These are phyloP conservation scores for Salix koriyanagi DNA, from an alignment of 345 rosid species.

Conservation along the genomic window DNA sequence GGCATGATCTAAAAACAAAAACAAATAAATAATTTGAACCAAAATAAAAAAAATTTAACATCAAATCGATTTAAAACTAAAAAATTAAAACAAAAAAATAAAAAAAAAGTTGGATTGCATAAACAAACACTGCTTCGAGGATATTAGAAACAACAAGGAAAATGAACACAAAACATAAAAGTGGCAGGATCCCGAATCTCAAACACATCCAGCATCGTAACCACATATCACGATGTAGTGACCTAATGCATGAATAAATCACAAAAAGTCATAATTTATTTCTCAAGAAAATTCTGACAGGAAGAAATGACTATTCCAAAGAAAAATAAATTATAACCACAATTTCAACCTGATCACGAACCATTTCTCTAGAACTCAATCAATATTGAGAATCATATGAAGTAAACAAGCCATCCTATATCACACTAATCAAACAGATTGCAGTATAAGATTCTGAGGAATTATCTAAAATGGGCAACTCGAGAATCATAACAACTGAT, in stretches of 20 bases:
- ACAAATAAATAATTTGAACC: too few species aligned
- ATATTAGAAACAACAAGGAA: not conserved
- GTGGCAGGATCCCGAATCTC: slow-evolving; percentile 98
- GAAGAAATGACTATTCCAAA: not conserved
- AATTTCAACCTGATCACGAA: not conserved
- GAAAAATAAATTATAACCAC: not conserved
- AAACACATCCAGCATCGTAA: slow-evolving; percentile 82
- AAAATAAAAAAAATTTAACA: too few species aligned
- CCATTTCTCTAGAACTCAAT: not conserved
- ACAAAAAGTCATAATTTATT: not conserved
- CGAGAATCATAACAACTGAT: not conserved
- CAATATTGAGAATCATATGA: not conserved
- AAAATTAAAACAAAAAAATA: too few species aligned
- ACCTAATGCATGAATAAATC: slow-evolving; percentile 37
- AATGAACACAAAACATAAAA: slow-evolving; percentile 50
- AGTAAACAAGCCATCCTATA: not conserved
- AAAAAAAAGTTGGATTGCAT: too few species aligned
- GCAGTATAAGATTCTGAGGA: not conserved
- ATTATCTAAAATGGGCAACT: too few species aligned
- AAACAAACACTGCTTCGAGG: too few species aligned
- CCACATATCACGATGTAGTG: slow-evolving; percentile 90
- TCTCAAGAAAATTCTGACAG: not conserved
- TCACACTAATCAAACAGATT: not conserved
- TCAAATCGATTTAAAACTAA: too few species aligned
- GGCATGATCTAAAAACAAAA: too few species aligned